Evolutionary conservation across 2,329 filamentous ascomycete genomes (phyloP), one percentile per base, ranked within the genome.

Genomic region (Botryotinia narcissicola): DNA sequence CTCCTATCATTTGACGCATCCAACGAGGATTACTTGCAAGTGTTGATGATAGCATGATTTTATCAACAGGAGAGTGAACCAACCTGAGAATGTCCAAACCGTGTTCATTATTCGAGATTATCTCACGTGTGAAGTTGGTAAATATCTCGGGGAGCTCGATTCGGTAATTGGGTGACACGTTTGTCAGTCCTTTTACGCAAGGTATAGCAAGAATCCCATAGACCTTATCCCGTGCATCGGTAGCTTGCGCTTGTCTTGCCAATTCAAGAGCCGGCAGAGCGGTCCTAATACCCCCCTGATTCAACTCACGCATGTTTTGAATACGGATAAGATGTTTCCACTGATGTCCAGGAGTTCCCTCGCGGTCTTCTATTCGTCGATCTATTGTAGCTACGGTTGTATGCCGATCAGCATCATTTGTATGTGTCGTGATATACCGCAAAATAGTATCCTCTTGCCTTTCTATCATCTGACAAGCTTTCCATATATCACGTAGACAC

Each of bases 321-420:
- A 72, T 72, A 20, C 70, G 70, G 18, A 72, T 62, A 29, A 72
- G n/a, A 72, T 67, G 62, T 32, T 72, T 72, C 48, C 62, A 72
- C 42, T 72, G 70, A 7, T 72, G 70, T 7, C 70, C 70, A 42
- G 70, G 70, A 46, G 61, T 57, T 32, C 70, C 70, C 22, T 59
- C 40, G 37, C 70, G 70, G 37, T 67, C 70, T 44, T 72, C 61
- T 8, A 68, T 22, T 10, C 70, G 46, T 20, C 70, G 61, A 32
- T 72, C 70, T 59, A 72, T 46, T 2, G 70, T 72, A 18, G 70
- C 48, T 67, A 67, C 22, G 16, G 32, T 64, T 18, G 18, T 46
- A 12, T 18, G 29, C 10, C 6, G 29, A 32, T 72, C 29, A 37
- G 29, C 14, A 46, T 68, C 62, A 22, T 61, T 29, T 20, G 37